A percentile compares a stretch with the other conserved stretches of the same genome.
Conservation (phyloP, 768 basidiomycete genomes). For the Russula compacta region DNA sequence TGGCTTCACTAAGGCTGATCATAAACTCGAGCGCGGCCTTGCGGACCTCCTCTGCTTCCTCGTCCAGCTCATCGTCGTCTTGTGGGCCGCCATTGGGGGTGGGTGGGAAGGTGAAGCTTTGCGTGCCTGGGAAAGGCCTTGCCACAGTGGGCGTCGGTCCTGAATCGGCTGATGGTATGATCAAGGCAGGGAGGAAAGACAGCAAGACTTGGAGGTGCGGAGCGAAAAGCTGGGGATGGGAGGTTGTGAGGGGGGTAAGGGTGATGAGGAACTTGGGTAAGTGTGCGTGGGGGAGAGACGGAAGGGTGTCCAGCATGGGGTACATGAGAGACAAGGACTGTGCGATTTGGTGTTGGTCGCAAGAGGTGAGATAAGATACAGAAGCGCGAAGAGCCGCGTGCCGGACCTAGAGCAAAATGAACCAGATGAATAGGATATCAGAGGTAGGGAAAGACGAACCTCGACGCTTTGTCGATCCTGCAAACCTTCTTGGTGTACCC, state of each 20-base stretch:
- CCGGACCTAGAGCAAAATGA: slow-evolving; percentile 42
- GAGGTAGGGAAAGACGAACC: slow-evolving; percentile 31
- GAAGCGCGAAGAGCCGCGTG: slow-evolving; percentile 64
- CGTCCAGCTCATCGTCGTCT: slow-evolving; percentile 40
- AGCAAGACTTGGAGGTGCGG: slow-evolving; percentile 63
- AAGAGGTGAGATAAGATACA: slow-evolving; percentile 57
- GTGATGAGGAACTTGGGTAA: slow-evolving; percentile 59
- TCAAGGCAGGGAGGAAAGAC: slow-evolving; percentile 58
- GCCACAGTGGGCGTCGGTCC: slow-evolving; percentile 46
- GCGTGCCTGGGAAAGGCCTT: slow-evolving; percentile 33
- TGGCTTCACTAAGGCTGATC: slow-evolving; percentile 69
- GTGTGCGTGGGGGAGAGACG: slow-evolving; percentile 42
- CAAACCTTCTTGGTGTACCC: slow-evolving; percentile 57
- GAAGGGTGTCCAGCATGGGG: slow-evolving; percentile 69
- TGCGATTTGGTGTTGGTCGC: slow-evolving; percentile 50
- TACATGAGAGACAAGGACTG: slow-evolving; percentile 53
- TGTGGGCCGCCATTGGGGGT: slow-evolving; percentile 26
- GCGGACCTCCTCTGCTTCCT: slow-evolving; percentile 61
- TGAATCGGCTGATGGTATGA: slow-evolving; percentile 53
- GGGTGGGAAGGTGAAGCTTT: slow-evolving; percentile 33
- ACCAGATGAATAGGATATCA: neutral
- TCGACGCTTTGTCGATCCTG: slow-evolving; percentile 59
- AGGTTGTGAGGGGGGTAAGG: slow-evolving; percentile 60
- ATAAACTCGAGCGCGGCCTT: slow-evolving; percentile 76
- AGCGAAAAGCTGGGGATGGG: slow-evolving; percentile 62